phyloP scores from a whole-genome alignment of 805 yeast species.

The Schwanniomyces occidentalis region DNA sequence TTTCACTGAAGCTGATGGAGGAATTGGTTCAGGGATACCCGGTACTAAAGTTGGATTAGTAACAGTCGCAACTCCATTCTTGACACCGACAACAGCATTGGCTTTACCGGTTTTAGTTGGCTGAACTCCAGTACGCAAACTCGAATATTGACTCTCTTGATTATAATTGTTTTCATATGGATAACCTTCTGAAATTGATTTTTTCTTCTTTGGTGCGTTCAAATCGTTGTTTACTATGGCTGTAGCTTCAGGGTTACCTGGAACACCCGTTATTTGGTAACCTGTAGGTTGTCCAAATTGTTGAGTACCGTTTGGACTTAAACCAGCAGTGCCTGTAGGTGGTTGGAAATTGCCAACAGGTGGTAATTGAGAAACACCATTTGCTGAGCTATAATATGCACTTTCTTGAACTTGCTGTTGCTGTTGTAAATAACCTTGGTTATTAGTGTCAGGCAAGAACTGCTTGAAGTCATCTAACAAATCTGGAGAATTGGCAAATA shows the following conservation, averaged over 20 bases:
- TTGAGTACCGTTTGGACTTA: slow-evolving; percentile 23
- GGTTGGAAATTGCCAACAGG: slow-evolving; percentile 90
- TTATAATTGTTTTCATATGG: slow-evolving; percentile 32
- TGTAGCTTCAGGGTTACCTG: slow-evolving; percentile 12
- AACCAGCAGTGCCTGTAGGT: slow-evolving; percentile 39
- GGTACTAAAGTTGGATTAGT: slow-evolving; percentile 73
- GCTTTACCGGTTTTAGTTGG: slow-evolving; percentile 20
- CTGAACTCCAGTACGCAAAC: slow-evolving; percentile 39
- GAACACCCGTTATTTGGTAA: slow-evolving; percentile 9
- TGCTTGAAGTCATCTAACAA: slow-evolving; percentile 91
- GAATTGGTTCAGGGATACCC: slow-evolving; percentile 82
- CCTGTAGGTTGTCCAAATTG: slow-evolving; percentile 18
- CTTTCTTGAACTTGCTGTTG: slow-evolving; percentile 17
- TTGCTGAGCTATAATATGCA: slow-evolving; percentile 21
- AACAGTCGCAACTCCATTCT: slow-evolving; percentile 38
- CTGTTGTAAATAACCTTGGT: slow-evolving; percentile 26
- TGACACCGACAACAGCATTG: slow-evolving; percentile 12
- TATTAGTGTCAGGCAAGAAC: slow-evolving; percentile 84
- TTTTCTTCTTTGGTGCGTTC: slow-evolving; percentile 16
- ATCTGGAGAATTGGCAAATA: slow-evolving; percentile 93
- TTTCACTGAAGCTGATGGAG: slow-evolving; percentile 42
- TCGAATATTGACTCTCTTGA: slow-evolving; percentile 51
- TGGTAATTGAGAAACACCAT: slow-evolving; percentile 60
- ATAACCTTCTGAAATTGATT: slow-evolving; percentile 28
- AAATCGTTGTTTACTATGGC: slow-evolving; percentile 7